Conservation (phyloP, 208 protist species). For the Crithidia brevicula region DNA sequence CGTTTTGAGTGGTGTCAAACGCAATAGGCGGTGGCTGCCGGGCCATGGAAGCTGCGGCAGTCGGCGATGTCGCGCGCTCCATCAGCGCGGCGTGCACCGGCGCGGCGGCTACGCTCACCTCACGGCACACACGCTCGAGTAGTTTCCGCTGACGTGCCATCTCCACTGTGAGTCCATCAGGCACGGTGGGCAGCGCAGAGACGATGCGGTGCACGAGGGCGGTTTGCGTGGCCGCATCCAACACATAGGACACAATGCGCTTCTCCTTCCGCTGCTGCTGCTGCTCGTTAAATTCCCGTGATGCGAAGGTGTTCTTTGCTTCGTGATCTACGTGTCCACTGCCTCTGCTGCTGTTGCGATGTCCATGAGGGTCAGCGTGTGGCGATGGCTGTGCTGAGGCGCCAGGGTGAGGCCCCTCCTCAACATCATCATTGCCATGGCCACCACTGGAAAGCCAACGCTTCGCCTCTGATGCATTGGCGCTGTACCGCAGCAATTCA, state of each 20-base stretch:
- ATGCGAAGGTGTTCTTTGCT: too few species aligned
- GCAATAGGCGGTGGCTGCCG: conserved; percentile 21
- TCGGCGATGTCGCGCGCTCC: conserved; percentile 3
- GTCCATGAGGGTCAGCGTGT: too few species aligned
- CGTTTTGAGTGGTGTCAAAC: conserved; percentile 2
- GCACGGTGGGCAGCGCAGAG: conserved; percentile 30
- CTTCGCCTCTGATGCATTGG: conserved; percentile 14
- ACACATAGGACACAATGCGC: neutral
- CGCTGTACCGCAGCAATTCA: conserved; percentile 31
- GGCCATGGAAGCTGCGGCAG: neutral
- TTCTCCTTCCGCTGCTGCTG: neutral
- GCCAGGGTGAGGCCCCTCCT: too few species aligned
- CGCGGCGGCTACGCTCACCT: conserved; percentile 13
- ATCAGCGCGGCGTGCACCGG: conserved; percentile 7
- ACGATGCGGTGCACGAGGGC: conserved; percentile 35
- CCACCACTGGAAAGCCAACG: neutral
- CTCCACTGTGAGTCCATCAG: conserved; percentile 51
- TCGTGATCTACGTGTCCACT: neutral
- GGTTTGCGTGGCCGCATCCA: conserved; percentile 22
- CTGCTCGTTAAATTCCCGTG: neutral
- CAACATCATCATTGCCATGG: too few species aligned
- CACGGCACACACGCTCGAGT: conserved; percentile 49
- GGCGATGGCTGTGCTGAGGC: too few species aligned
- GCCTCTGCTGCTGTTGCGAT: neutral
- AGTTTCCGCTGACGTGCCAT: conserved; percentile 56